Evolutionary conservation across 805 yeast species (phyloP).

Genomic region (Yarrowia sp.): DNA sequence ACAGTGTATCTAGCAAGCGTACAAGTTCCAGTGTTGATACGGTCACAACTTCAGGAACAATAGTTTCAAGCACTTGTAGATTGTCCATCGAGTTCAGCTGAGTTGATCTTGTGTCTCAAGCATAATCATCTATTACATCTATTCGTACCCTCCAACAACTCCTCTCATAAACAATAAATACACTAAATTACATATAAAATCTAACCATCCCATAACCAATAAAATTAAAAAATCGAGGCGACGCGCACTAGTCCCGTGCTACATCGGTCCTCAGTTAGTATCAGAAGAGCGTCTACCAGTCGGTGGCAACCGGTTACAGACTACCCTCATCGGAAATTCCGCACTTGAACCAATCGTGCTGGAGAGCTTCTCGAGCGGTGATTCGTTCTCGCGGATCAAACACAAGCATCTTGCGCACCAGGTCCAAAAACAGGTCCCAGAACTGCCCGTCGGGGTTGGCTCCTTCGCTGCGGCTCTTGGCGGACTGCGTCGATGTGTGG

Average conservation of each 20-base stretch:
- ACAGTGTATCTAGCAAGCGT: no score
- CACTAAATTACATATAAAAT: conserved; percentile 21
- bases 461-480: conserved; percentile 48
- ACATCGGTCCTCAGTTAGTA: conserved; percentile 9
- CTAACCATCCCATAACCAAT: conserved; percentile 33
- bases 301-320: no score
- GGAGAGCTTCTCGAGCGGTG: conserved; percentile 76
- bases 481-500: conserved; percentile 39
- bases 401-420: conserved; percentile 67
- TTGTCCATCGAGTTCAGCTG: no score
- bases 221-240: conserved; percentile 15
- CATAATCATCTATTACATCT: no score
- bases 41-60: no score
- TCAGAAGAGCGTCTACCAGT: not conserved
- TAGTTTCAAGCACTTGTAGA: no score
- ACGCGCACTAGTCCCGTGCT: not conserved
- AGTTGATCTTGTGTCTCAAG: no score
- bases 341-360: conserved; percentile 76
- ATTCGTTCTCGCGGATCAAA: conserved; percentile 77
- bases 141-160: no score
- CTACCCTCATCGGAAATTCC: conserved; percentile 41
- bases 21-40: no score
- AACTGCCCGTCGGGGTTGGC: conserved; percentile 55
- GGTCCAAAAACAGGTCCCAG: conserved; percentile 83
- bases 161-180: conserved; percentile 24